Evolutionary conservation across 768 basidiomycete genomes (phyloP).

Genomic region (Trametes maxima): DNA sequence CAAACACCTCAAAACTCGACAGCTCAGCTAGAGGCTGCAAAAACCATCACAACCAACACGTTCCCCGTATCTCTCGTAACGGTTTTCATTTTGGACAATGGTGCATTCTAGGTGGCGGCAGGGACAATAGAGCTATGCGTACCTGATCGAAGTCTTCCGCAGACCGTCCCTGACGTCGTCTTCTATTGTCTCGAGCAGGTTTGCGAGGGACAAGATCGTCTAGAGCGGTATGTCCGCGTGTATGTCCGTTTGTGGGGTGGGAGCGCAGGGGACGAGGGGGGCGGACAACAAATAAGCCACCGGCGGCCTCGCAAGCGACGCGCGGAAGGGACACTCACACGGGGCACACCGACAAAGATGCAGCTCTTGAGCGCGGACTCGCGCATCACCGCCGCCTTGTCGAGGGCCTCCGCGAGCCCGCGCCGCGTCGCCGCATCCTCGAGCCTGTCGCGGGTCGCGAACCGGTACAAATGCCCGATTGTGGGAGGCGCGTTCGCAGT

Average conservation of each 20-base stretch:
- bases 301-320: not conserved
- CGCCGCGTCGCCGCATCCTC: constrained; percentile 44
- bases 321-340: constrained; percentile 46
- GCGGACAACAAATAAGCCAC: not conserved
- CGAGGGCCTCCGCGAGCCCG: constrained; percentile 56
- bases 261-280: no score
- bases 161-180: constrained; percentile 77
- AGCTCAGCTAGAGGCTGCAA: no score
- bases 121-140: constrained; percentile 15
- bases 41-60: no score
- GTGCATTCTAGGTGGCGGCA: not conserved
- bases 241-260: constrained; percentile 1
- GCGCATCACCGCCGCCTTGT: constrained; percentile 82
- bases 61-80: no score
- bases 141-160: constrained; percentile 70
- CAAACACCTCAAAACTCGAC: no score
- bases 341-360: constrained; percentile 86
- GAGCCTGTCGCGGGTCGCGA: constrained; percentile 57
- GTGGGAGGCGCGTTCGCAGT: constrained; percentile 81
- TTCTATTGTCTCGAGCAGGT: constrained; percentile 75
- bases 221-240: constrained; percentile 33
- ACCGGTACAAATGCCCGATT: constrained; percentile 80
- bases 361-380: constrained; percentile 89
- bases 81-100: no score
- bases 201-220: constrained; percentile 83